These are phyloP conservation scores for Aspergillus novoparasiticus DNA, from an alignment of 2,329 filamentous ascomycete species.

Conservation along the genomic window DNA sequence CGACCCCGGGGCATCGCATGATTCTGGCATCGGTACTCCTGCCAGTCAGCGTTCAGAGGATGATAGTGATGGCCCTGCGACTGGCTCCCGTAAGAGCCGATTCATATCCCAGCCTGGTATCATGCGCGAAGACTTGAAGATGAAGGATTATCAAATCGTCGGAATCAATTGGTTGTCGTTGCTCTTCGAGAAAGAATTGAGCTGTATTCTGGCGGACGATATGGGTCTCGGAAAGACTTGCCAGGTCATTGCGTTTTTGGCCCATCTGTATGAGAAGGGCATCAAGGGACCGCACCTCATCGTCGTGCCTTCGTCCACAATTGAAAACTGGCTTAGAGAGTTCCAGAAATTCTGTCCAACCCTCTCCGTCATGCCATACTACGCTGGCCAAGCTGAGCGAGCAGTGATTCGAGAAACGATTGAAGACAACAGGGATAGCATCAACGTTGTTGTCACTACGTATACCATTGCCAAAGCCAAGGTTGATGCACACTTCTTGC, in stretches of 20 bases:
- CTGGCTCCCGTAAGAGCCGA: conserved; percentile 39
- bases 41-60: conserved; percentile 49
- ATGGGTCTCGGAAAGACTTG: conserved; percentile 97
- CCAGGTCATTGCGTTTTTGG: conserved; percentile 90
- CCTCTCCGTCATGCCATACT: conserved; percentile 72
- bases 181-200: conserved; percentile 76
- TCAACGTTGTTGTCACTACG: conserved; percentile 73
- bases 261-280: conserved; percentile 73
- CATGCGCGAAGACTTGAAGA: conserved; percentile 73
- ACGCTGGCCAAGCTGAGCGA: conserved; percentile 69
- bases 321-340: conserved; percentile 94
- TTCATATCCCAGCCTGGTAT: conserved; percentile 70
- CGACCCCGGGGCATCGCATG: conserved; percentile 52
- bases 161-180: conserved; percentile 93
- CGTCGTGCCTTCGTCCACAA: conserved; percentile 87
- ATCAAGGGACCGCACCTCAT: conserved; percentile 76
- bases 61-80: conserved; percentile 47
- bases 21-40: conserved; percentile 70
- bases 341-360: conserved; percentile 83
- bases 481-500: conserved; percentile 65
- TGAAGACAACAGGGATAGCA: conserved; percentile 62
- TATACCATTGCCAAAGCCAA: conserved; percentile 68
- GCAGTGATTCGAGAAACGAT: conserved; percentile 68
- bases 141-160: conserved; percentile 94
- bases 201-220: conserved; percentile 92